Base-by-base conservation (phyloP, 2,329 filamentous ascomycete species). In the Samsoniella hepiali region DNA sequence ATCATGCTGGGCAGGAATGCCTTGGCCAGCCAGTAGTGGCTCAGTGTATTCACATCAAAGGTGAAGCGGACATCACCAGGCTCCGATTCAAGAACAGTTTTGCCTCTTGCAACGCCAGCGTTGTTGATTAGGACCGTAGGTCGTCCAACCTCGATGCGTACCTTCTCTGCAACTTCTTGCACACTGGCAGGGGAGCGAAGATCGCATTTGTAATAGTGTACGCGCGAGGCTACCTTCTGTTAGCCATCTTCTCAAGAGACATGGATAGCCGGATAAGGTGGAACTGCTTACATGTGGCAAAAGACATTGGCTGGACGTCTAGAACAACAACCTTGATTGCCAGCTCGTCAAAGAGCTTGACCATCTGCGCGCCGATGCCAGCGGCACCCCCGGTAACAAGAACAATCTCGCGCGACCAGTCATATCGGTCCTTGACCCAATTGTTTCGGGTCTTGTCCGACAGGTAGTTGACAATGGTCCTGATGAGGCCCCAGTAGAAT, bases 111-210 rank as follows among this genome's bases (percentile, higher is more conserved):
- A 34, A 89, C 81, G 65, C 88, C 88, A 9, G 89, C 88, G 70
- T 91, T 91, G 77, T 90, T 90, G 76, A 91, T 88, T 4, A 92
- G 78, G 65, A 92, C 78, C 0, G 88, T 91, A 0, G 89, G 89
- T 56, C 84, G 70, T 63, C 88, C 89, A 63, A 90, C 77, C 13
- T 81, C 72, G 36, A 74, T 72, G 59, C 84, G 81, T 69, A 91
- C 81, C 5, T 76, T 70, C 13, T 78, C 69, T 1, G 85, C 87
- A 6, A 81, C 81, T 3, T 76, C 72, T 7, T 79, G 72, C 67
- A 91, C 81, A 42, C 78, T 79, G 15, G 79, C 71, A 4, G 83
- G 77, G 0, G 82, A 87, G 56, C 86, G 85, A 67, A 93, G 83
- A 74, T 93, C 89, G 76, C 87, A 90, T 68, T 87, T 77, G 77